Conservation (phyloP, 225 moss, liverwort and hornwort genomes). For the Anthoceros angustus region DNA sequence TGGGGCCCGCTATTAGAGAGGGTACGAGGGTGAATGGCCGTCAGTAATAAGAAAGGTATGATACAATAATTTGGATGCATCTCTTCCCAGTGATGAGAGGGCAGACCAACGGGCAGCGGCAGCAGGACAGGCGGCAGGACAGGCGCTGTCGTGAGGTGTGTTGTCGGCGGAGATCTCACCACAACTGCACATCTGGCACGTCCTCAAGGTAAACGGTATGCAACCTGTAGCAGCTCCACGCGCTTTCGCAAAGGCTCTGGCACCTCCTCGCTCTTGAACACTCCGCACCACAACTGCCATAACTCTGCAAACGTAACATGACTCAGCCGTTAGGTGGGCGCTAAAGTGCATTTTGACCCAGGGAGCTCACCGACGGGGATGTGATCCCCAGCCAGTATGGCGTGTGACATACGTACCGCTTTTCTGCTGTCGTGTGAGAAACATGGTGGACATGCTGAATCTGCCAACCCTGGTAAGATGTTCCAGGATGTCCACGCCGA, state of each 20-base stretch:
- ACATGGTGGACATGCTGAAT: slow-evolving; percentile 87
- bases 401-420: slow-evolving; percentile 19
- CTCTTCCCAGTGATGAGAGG: too few relatives aligned
- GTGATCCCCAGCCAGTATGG: neutral
- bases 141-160: too few relatives aligned
- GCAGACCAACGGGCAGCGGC: too few relatives aligned
- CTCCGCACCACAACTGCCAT: neutral
- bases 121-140: too few relatives aligned
- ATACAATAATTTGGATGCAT: too few relatives aligned
- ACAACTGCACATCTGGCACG: neutral
- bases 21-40: too few relatives aligned
- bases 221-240: neutral
- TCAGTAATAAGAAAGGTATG: too few relatives aligned
- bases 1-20: too few relatives aligned
- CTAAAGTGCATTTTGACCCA: too few relatives aligned
- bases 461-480: slow-evolving; percentile 79
- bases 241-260: neutral
- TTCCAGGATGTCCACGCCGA: slow-evolving; percentile 51
- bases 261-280: neutral
- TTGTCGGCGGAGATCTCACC: neutral
- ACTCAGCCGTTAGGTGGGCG: neutral
- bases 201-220: neutral
- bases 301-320: neutral
- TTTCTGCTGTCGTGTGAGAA: slow-evolving; percentile 60
- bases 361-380: too few relatives aligned